Evolutionary conservation across 805 yeast genomes (phyloP), one percentile per base, ranked within the genome.

Genomic region (Wickerhamomyces ciferrii): DNA sequence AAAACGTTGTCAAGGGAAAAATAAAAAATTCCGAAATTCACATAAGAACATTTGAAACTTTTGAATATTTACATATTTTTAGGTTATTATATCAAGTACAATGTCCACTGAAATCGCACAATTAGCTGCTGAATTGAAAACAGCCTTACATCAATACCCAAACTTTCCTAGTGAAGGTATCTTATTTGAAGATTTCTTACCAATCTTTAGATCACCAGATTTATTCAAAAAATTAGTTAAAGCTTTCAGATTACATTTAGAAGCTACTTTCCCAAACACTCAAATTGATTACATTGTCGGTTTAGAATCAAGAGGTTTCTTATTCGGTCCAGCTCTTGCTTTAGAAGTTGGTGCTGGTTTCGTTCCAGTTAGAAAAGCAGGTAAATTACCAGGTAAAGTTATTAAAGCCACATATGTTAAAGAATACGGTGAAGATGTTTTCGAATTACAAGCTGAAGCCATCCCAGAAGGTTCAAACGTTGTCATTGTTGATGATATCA

Each of bases 251-350:
- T 61, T 79, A 46, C 95, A 89, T 62, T 62, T 94, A 48, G 79
- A 81, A 48, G 71, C 71, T 52, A 63, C 70, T 23, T 77, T 76
- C 61, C 71, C 75, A 48, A 72, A 72, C 49, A 71, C 73, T 51
- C 78, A 83, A 54, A 81, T 95, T 52, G 97, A 94, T 62, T 92
- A 85, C 62, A 76, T 94, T 50, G 89, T 94, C 43, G 99, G 98
- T 41, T 77, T 94, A 54, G 99, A 94, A 68, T 87, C 97, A 43
- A 84, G 99, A 68, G 99, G 99, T 4, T 94, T 94, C 66, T 74
- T 94, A 48, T 92, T 94, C 60, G 99, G 98, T 14, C 99, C 99
- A 40, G 73, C 98, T 32, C 75, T 94, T 56, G 99, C 99, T 9
- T 75, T 94, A 53, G 92, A 87, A 46, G 68, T 94, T 48, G 83